Base-by-base conservation (phyloP, 2,329 filamentous ascomycete species). In the Ascochyta pisi region DNA sequence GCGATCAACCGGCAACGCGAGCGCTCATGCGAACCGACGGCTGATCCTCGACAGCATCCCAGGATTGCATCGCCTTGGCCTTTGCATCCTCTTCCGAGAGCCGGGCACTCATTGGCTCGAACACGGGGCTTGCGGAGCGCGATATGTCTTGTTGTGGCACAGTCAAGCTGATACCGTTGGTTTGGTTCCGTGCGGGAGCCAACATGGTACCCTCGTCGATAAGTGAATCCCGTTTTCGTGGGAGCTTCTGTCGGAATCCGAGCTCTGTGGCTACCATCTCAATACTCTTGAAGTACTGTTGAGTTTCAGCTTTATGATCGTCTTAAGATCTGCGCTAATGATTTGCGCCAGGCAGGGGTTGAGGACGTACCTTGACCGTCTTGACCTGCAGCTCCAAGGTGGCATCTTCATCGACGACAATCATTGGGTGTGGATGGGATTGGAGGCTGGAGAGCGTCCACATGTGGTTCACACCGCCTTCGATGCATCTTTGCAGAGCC, bases 381-480 rank as follows among this genome's bases (percentile, higher is more conserved):
- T 78, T 78, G 65, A 76, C 78, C 62, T 77, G 77, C 39, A 82
- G 68, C 67, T 83, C 74, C 58, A 84, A 50, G 33, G 80, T 79
- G 65, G 80, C 78, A 70, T 94, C 90, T 67, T 94, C 90, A 67
- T 96, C 91, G 41, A 89, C 90, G 9, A 94, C 90, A 63, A 95
- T 87, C 82, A 95, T 86, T 49, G 91, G 88, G 67, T 93, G 89
- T 3, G 86, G 88, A 74, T 95, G 91, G 60, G 94, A 79, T 73
- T 96, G 91, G 38, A 96, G 81, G 50, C 86, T 87, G 8, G 90
- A 94, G 6, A 95, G 82, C 1, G 91, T 94, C 91, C 91, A 96
- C 89, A 94, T 94, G 78, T 95, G 91, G 74, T 92, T 94, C 58
- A 96, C 85, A 27, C 89, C 89, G 53, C 89, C 88, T 75, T 96